Conservation (phyloP, 2,329 filamentous ascomycete genomes). For the Hymenoscyphus fraxineus region DNA sequence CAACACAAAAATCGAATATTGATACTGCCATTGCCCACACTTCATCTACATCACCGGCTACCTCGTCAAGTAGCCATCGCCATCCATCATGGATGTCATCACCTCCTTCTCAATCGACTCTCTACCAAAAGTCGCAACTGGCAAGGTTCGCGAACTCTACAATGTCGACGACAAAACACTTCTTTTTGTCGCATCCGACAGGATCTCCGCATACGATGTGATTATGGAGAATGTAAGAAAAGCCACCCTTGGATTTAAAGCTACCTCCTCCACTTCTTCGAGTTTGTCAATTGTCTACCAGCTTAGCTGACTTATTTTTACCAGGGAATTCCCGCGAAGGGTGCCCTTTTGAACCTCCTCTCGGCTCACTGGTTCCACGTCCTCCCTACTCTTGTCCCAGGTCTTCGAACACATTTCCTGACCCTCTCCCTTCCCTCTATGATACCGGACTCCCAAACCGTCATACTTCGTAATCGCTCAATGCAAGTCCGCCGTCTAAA, state of each 20-base stretch:
- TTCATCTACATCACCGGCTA: too few species aligned
- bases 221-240: constrained; percentile 68
- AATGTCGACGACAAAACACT: constrained; percentile 65
- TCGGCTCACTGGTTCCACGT: constrained; percentile 63
- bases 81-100: constrained; percentile 16
- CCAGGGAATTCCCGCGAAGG: constrained; percentile 67
- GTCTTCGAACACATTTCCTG: constrained; percentile 61
- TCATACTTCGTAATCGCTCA: constrained; percentile 49
- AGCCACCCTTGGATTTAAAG: not conserved
- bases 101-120: constrained; percentile 18
- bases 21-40: too few species aligned
- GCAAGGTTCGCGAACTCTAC: constrained; percentile 81
- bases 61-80: not conserved
- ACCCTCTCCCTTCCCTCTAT: constrained; percentile 51
- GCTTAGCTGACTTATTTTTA: constrained; percentile 2
- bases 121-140: constrained; percentile 33
- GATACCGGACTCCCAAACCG: constrained; percentile 41
- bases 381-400: constrained; percentile 47
- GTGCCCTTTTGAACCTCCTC: constrained; percentile 62
- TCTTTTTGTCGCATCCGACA: constrained; percentile 81
- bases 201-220: constrained; percentile 94
- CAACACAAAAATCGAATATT: too few species aligned
- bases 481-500: constrained; percentile 64
- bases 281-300: constrained; percentile 44
- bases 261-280: constrained; percentile 42